These are phyloP conservation scores for Boletus bicolor DNA, from an alignment of 768 basidiomycete species.

Conservation along the genomic window DNA sequence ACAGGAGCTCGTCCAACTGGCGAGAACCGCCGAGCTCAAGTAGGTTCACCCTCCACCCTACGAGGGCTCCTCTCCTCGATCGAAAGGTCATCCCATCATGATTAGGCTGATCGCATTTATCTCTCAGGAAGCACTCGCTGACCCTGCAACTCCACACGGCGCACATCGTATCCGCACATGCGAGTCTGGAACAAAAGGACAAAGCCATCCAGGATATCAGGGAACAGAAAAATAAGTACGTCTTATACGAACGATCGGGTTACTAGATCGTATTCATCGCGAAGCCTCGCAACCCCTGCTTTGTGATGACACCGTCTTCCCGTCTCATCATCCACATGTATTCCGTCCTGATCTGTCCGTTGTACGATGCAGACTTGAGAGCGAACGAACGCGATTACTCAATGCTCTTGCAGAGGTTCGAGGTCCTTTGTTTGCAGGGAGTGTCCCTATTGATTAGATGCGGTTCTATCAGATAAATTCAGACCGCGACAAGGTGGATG, in stretches of 20 bases:
- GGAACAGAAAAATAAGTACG: constrained; percentile 83
- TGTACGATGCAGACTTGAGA: constrained; percentile 54
- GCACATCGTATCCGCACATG: constrained; percentile 81
- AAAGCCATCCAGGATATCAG: constrained; percentile 77
- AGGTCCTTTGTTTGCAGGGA: constrained; percentile 8
- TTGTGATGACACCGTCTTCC: background rate
- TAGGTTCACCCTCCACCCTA: constrained; percentile 37
- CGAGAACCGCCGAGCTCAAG: constrained; percentile 88
- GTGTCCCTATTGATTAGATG: constrained; percentile 12
- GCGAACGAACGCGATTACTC: constrained; percentile 67
- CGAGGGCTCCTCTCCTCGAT: constrained; percentile 1
- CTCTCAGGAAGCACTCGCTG: constrained; percentile 71
- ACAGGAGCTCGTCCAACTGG: constrained; percentile 78
- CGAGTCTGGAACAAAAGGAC: constrained; percentile 71
- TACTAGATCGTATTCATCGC: background rate
- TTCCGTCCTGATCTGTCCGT: constrained; percentile 11
- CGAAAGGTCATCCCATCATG: background rate
- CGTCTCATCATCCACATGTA: background rate
- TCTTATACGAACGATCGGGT: constrained; percentile 11
- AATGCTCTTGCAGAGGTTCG: constrained; percentile 67
- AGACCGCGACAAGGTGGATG: constrained; percentile 67
- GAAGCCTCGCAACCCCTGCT: background rate
- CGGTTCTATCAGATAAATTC: constrained; percentile 58
- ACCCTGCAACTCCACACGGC: constrained; percentile 84
- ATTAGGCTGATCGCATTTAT: constrained; percentile 9